Conservation (phyloP, 1,284 basidiomycete genomes). For the Pisolithus thermaeus region DNA sequence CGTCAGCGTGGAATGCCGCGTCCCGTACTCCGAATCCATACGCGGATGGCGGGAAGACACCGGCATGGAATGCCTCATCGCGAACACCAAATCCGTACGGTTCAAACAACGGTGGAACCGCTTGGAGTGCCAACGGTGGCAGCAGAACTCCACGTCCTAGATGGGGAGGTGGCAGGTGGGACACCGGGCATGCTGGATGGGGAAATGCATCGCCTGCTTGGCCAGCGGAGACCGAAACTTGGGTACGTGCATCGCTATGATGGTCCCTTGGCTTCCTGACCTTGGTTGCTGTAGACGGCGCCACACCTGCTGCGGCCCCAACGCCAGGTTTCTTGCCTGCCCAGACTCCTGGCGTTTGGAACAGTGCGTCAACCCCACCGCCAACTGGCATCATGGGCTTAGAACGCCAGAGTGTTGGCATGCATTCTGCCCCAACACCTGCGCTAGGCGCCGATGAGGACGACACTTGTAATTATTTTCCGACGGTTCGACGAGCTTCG, state of each 20-base stretch:
- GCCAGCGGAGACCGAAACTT: conserved; percentile 28
- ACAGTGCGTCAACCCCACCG: conserved; percentile 34
- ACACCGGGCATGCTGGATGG: conserved; percentile 22
- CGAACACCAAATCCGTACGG: conserved; percentile 60
- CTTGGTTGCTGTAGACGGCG: conserved; percentile 34
- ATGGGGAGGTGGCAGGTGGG: conserved; percentile 23
- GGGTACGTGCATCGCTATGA: conserved; percentile 21
- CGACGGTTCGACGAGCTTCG: neutral
- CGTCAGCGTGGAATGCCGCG: conserved; percentile 46
- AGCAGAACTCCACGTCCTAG: conserved; percentile 31
- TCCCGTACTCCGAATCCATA: conserved; percentile 59
- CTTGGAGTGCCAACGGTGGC: conserved; percentile 46
- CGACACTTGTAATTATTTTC: conserved; percentile 17
- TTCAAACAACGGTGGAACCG: conserved; percentile 37
- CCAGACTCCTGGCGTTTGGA: conserved; percentile 28
- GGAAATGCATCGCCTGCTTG: conserved; percentile 33
- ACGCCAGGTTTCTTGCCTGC: conserved; percentile 41
- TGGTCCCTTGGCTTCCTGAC: conserved; percentile 1
- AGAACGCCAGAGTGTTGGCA: conserved; percentile 5
- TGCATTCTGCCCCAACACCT: conserved; percentile 17
- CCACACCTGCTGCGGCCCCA: conserved; percentile 52
- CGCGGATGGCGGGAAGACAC: conserved; percentile 47
- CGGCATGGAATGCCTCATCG: conserved; percentile 50
- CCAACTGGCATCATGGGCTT: conserved; percentile 23
- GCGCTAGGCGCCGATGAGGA: conserved; percentile 22